Evolutionary conservation across 176 grass and related monocot species (phyloP).

Genomic region (Ananas comosus): DNA sequence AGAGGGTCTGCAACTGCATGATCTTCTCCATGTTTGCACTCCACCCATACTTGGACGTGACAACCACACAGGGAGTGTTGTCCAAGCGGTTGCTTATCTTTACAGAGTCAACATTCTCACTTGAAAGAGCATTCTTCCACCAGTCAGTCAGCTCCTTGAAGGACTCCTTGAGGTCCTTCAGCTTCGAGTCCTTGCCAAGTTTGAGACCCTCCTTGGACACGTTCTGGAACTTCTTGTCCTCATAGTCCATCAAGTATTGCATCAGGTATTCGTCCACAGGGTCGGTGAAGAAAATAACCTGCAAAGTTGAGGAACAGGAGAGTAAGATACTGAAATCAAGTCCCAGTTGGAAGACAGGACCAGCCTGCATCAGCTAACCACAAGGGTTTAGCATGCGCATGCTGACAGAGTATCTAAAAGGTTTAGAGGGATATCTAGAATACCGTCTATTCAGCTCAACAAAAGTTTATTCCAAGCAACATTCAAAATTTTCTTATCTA

Average conservation of each 20-base stretch:
- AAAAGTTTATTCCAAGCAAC: no score
- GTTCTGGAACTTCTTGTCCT: constrained; percentile 98
- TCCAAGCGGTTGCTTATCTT: constrained; percentile 88
- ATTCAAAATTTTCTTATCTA: no score
- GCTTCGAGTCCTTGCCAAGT: constrained; percentile 84
- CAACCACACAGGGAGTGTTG: constrained; percentile 74
- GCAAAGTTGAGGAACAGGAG: background rate
- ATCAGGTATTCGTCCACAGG: constrained; percentile 91
- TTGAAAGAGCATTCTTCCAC: constrained; percentile 83
- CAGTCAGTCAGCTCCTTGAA: constrained; percentile 90
- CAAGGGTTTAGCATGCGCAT: no score
- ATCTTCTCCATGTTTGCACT: constrained; percentile 99
- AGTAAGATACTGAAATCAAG: background rate
- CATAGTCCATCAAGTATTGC: constrained; percentile 99
- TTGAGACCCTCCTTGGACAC: constrained; percentile 95
- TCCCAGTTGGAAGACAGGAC: background rate
- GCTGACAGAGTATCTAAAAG: no score
- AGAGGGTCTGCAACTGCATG: constrained; percentile 85
- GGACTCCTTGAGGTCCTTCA: constrained; percentile 93
- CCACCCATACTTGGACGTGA: constrained; percentile 86
- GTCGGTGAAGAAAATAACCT: constrained; percentile 98
- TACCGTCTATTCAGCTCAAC: no score
- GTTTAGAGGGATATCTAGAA: no score
- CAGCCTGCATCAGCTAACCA: no score
- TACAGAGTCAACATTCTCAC: constrained; percentile 74